Percentiles rank a stretch among this genome's conserved stretches.
Evolutionary conservation across 306 rosid species (phyloP).

Genomic region (Delonix regia): DNA sequence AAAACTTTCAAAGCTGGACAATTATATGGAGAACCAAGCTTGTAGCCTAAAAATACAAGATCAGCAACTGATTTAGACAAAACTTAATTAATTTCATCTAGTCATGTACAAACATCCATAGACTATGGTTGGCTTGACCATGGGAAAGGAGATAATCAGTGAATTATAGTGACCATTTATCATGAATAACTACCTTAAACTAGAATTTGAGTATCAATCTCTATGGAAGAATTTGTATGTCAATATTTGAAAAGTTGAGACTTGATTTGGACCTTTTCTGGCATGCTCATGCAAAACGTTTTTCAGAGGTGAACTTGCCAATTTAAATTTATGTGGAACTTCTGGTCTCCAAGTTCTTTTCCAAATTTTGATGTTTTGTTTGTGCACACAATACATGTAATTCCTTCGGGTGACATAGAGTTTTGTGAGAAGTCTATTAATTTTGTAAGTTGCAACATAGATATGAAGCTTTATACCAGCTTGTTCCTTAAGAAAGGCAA

Average conservation of each 20-base stretch:
- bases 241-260: neutral
- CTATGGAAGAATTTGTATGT: neutral
- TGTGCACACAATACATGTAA: slow-evolving; percentile 3
- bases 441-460: neutral
- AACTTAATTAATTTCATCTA: neutral
- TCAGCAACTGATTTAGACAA: neutral
- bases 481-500: slow-evolving; percentile 1
- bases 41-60: neutral
- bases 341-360: neutral
- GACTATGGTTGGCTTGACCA: neutral
- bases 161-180: neutral
- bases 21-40: slow-evolving; percentile 15
- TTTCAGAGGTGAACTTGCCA: neutral
- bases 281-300: neutral
- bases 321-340: neutral
- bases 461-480: neutral
- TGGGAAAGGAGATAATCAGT: neutral
- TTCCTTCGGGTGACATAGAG: neutral
- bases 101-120: neutral
- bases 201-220: neutral
- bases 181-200: neutral
- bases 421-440: neutral
- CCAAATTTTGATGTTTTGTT: slow-evolving; percentile 24
- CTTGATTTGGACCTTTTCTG: neutral
- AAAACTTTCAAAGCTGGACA: neutral